Evolutionary conservation across 73 alveolate species (phyloP).

Genomic region (Breviolum minutum): DNA sequence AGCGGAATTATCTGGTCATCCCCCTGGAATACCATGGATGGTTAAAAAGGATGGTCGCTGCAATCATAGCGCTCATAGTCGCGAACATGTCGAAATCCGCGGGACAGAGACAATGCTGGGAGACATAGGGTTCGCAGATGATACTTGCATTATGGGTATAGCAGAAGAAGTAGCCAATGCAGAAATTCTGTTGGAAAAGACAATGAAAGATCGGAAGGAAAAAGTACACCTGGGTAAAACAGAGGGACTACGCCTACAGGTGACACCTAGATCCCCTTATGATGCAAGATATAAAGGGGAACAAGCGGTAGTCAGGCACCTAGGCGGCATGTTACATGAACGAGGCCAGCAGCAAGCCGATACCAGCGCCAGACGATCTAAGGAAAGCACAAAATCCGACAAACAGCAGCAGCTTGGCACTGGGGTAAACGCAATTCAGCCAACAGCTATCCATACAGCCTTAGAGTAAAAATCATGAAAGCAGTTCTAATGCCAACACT

Average conservation of each 20-base stretch:
- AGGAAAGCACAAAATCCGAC: not conserved
- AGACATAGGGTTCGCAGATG: constrained; percentile 48
- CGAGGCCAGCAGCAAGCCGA: not conserved
- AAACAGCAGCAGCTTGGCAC: not conserved
- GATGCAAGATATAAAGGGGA: constrained; percentile 20
- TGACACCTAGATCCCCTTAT: not conserved
- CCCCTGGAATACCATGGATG: not conserved
- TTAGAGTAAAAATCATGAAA: constrained; percentile 13
- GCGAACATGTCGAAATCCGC: not conserved
- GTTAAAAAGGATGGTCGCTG: not conserved
- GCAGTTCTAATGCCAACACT: constrained; percentile 43
- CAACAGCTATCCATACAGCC: not conserved
- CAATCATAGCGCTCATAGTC: not conserved
- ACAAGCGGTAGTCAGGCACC: not conserved
- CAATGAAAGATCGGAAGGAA: constrained; percentile 19
- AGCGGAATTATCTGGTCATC: not conserved
- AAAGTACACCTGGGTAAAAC: constrained; percentile 1
- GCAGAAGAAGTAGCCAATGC: not conserved
- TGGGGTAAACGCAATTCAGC: not conserved
- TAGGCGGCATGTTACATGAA: not conserved
- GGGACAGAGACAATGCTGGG: not conserved
- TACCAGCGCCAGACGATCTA: not conserved
- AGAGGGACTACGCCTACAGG: not conserved
- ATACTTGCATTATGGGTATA: not conserved
- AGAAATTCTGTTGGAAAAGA: not conserved